These are phyloP conservation scores for Podospora fimiseda DNA, from an alignment of 495 filamentous ascomycete species.

Conservation along the genomic window DNA sequence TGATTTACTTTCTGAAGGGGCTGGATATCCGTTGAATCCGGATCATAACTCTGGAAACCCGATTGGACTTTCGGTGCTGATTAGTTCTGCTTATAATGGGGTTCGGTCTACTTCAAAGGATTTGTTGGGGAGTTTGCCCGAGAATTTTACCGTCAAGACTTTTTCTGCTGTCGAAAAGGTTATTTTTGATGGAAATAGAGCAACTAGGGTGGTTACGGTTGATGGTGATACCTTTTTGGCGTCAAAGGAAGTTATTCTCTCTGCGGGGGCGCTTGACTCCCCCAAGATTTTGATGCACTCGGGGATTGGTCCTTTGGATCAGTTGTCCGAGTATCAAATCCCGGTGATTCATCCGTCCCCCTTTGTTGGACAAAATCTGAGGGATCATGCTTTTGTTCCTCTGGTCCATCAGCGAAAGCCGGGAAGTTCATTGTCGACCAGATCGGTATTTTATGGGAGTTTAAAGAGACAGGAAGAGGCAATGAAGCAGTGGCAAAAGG, in stretches of 20 bases:
- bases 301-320: conserved; percentile 51
- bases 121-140: conserved; percentile 35
- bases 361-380: conserved; percentile 50
- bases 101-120: conserved; percentile 47
- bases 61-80: conserved; percentile 46
- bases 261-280: conserved; percentile 50
- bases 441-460: conserved; percentile 26
- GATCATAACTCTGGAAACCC: conserved; percentile 59
- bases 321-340: conserved; percentile 50
- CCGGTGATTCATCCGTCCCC: conserved; percentile 42
- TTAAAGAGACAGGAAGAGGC: conserved; percentile 36
- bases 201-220: conserved; percentile 41
- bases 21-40: conserved; percentile 43
- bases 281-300: conserved; percentile 60
- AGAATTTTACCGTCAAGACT: conserved; percentile 49
- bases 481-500: conserved; percentile 40
- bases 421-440: conserved; percentile 18
- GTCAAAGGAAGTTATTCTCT: conserved; percentile 53
- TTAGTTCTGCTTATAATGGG: conserved; percentile 44
- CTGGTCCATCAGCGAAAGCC: conserved; percentile 23
- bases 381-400: conserved; percentile 43
- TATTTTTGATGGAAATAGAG: conserved; percentile 45
- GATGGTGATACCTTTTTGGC: conserved; percentile 38
- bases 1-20: conserved; percentile 38
- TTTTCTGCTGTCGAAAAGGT: conserved; percentile 44